Percentiles rank a stretch among this genome's conserved stretches.
These are phyloP conservation scores for Globisporangium takayamanum DNA, from an alignment of 352 stramenopile genomes.

Conservation along the genomic window DNA sequence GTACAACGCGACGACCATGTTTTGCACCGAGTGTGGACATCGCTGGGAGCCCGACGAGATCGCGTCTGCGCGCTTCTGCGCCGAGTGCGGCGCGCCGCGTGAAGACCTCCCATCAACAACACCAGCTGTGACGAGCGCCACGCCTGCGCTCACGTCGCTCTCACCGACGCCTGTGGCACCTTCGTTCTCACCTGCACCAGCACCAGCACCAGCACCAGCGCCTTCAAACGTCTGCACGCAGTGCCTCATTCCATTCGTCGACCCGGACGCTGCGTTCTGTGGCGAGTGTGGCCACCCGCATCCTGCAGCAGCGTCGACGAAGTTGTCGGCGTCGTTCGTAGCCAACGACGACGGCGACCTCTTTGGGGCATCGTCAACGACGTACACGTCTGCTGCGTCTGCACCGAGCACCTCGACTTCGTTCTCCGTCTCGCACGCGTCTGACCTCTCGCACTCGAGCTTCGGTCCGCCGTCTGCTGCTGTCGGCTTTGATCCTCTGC, in stretches of 20 bases:
- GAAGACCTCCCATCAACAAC: conserved; percentile 38
- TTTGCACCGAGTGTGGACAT: conserved; percentile 79
- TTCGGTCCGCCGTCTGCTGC: conserved; percentile 21
- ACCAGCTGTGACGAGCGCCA: conserved; percentile 1
- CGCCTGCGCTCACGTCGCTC: conserved; percentile 9
- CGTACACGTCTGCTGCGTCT: conserved; percentile 8
- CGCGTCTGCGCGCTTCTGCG: conserved; percentile 71
- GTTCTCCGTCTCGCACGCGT: conserved; percentile 2
- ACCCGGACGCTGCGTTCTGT: conserved; percentile 58
- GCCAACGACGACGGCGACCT: conserved; percentile 47
- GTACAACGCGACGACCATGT: conserved; percentile 37
- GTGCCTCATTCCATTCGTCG: conserved; percentile 43
- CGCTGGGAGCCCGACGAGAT: conserved; percentile 78
- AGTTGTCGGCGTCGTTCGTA: not conserved
- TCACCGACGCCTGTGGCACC: conserved; percentile 12
- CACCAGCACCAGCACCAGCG: conserved; percentile 1
- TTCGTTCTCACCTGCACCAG: conserved; percentile 10
- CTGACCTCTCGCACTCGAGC: conserved; percentile 12
- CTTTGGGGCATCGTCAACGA: conserved; percentile 38
- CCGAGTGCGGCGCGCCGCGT: conserved; percentile 67
- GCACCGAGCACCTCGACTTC: not conserved
- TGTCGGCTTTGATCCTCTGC: conserved; percentile 21
- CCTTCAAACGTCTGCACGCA: conserved; percentile 27
- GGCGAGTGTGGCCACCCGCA: conserved; percentile 66
- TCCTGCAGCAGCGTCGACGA: conserved; percentile 10